These are phyloP conservation scores for Verbena officinalis DNA, from an alignment of 257 asterid species.

Conservation along the genomic window DNA sequence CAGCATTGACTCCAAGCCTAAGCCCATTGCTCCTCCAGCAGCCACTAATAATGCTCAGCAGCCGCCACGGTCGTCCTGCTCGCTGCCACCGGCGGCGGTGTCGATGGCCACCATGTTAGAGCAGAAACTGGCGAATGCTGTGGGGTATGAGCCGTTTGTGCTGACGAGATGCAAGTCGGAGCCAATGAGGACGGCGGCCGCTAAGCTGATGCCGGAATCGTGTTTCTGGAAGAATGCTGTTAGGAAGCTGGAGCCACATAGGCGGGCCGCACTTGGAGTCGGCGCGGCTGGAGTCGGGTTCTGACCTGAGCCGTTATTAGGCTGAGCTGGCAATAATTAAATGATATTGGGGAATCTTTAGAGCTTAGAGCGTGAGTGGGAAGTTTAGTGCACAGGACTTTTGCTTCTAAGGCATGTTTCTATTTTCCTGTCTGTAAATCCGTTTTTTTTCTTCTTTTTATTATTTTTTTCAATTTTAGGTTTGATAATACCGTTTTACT, in stretches of 20 bases:
- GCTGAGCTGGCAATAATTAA: constrained; percentile 40
- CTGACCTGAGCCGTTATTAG: constrained; percentile 43
- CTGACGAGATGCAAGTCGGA: constrained; percentile 95
- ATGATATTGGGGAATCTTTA: constrained; percentile 26
- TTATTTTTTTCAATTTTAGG: too few species aligned
- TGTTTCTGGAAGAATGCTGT: constrained; percentile 79
- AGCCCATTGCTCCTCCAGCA: constrained; percentile 14
- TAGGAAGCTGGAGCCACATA: constrained; percentile 76
- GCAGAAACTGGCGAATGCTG: constrained; percentile 82
- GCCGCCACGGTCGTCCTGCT: constrained; percentile 81
- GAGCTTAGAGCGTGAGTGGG: constrained; percentile 30
- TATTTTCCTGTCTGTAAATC: constrained; percentile 37
- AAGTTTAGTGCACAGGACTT: constrained; percentile 37
- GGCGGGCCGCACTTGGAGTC: constrained; percentile 57
- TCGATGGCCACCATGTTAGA: constrained; percentile 80
- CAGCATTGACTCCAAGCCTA: constrained; percentile 40
- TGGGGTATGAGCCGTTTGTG: constrained; percentile 79
- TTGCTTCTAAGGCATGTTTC: constrained; percentile 32
- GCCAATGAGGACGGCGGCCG: constrained; percentile 97
- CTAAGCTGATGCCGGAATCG: constrained; percentile 83
- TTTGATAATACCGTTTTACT: constrained; percentile 19
- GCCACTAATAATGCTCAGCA: constrained; percentile 26
- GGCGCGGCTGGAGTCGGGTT: constrained; percentile 85
- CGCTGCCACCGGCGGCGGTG: constrained; percentile 64
- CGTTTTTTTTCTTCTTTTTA: constrained; percentile 5